Conservation (phyloP, 306 rosid species). For the Prunus padus region DNA sequence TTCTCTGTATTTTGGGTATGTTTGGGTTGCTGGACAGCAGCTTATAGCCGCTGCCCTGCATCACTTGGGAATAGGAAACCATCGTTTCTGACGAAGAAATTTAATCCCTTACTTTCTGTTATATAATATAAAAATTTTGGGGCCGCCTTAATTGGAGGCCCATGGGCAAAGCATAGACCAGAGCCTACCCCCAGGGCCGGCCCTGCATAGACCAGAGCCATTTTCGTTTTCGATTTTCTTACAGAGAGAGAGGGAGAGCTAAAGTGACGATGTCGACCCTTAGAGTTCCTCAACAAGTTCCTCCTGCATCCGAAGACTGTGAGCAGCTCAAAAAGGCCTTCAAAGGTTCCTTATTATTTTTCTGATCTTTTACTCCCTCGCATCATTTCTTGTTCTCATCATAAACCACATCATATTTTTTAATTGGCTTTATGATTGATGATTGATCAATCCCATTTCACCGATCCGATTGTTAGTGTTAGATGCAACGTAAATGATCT, state of each 20-base stretch:
- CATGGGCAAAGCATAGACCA: too few relatives aligned
- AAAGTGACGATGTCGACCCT: slow-evolving; percentile 57
- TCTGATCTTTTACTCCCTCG: neutral
- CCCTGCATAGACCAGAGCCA: neutral
- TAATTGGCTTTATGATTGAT: neutral
- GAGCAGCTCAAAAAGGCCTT: slow-evolving; percentile 82
- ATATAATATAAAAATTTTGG: too few relatives aligned
- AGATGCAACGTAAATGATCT: neutral
- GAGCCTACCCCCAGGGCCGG: too few relatives aligned
- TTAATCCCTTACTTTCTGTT: too few relatives aligned
- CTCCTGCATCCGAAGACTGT: slow-evolving; percentile 70
- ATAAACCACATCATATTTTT: neutral
- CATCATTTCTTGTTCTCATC: neutral
- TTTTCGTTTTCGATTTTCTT: neutral
- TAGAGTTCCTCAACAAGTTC: slow-evolving; percentile 57
- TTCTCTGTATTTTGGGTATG: too few relatives aligned
- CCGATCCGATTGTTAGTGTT: neutral
- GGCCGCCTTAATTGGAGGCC: too few relatives aligned
- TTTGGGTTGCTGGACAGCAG: too few relatives aligned
- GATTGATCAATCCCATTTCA: neutral
- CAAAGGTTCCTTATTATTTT: slow-evolving; percentile 42
- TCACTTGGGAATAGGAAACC: too few relatives aligned
- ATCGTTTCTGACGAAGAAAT: too few relatives aligned
- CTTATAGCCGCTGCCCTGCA: too few relatives aligned
- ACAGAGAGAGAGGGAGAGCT: neutral